Percentiles rank a stretch among this genome's conserved stretches.
These are phyloP conservation scores for Sclerotinia sclerotiorum DNA, from an alignment of 2,329 filamentous ascomycete genomes.

Conservation along the genomic window DNA sequence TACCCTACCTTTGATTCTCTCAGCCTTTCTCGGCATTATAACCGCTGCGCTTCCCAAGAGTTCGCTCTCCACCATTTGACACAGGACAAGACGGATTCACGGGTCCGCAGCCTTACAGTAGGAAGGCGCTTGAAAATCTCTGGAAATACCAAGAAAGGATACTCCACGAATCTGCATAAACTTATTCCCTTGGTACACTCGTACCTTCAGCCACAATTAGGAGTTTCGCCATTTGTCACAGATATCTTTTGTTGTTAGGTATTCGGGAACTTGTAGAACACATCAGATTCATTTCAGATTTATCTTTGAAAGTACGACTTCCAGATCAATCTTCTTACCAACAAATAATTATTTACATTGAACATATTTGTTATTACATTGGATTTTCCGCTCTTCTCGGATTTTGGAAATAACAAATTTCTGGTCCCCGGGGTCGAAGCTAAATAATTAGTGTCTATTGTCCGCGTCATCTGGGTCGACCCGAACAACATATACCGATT, in stretches of 20 bases:
- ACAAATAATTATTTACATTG: background rate
- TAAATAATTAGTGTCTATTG: conserved; percentile 26
- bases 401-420: background rate
- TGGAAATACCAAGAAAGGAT: conserved; percentile 14
- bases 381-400: background rate
- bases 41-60: background rate
- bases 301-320: conserved; percentile 4
- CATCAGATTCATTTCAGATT: conserved; percentile 2
- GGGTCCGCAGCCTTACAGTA: conserved; percentile 10
- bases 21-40: background rate
- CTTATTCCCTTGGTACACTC: conserved; percentile 1
- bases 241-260: background rate
- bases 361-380: background rate
- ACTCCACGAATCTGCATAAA: conserved; percentile 12
- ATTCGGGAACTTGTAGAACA: background rate
- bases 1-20: background rate
- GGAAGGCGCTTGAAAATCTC: conserved; percentile 17
- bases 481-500: conserved; percentile 16
- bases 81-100: conserved; percentile 8
- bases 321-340: background rate
- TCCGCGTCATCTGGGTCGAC: conserved; percentile 29
- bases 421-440: conserved; percentile 17
- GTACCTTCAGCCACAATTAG: conserved; percentile 12
- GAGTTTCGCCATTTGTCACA: conserved; percentile 17
- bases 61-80: background rate